Evolutionary conservation across 1,284 basidiomycete species (phyloP), one percentile per base, ranked within the genome.

Genomic region (Sporisorium reilianum): DNA sequence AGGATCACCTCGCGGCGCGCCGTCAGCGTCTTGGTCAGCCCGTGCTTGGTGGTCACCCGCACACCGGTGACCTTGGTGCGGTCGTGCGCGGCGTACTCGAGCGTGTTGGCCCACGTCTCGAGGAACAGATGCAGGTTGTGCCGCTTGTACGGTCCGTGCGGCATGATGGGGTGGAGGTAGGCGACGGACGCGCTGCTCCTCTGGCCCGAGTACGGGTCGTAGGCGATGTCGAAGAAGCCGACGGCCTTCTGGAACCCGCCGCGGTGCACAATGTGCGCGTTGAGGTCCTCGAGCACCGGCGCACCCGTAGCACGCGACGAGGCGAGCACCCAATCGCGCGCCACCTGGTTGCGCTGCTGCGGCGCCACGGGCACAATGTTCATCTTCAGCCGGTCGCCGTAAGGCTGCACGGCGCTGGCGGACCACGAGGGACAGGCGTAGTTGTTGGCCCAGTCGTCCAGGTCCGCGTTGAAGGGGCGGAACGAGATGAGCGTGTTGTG

Each of bases 401-500:
- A 85, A 11, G 83, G 80, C 68, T 84, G 84, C 1, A 85, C 72
- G 18, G 64, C 59, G 48, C 55, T 55, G 18, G 79, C 70, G 28
- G 59, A 57, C 85, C 85, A 85, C 42, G 75, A 69, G 11, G 80
- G 78, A 58, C 82, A 83, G 20, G 74, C 83, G 53, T 78, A 67
- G 55, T 81, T 75, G 60, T 79, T 69, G 11, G 80, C 75, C 85
- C 85, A 85, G 40, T 78, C 75, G 60, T 85, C 84, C 38, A 85
- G 67, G 49, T 85, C 85, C 60, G 70, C 82, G 49, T 83, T 82
- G 63, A 85, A 84, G 11, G 85, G 85, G 25, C 83, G 72, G 75
- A 85, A 85, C 45, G 81, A 84, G 66, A 85, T 85, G 34, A 85
- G 73, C 25, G 85, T 85, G 73, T 85, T 85, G 79, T 85, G 85